Evolutionary conservation across 352 stramenopile species (phyloP).

Genomic region (Pythium phragmiticola): DNA sequence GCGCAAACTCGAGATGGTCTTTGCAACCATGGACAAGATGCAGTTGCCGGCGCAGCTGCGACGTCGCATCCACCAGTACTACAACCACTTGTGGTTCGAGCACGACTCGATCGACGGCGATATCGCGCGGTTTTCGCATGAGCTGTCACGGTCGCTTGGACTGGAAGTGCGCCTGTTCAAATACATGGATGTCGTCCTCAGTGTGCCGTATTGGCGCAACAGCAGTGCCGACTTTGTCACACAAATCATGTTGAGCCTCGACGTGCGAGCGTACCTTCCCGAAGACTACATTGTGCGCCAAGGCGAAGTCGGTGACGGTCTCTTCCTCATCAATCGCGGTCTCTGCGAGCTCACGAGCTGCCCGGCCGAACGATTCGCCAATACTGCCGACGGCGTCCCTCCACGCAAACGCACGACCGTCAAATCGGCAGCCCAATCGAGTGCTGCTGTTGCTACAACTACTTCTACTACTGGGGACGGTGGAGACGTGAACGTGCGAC

Average conservation of each 20-base stretch:
- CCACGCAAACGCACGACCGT: slow-evolving; percentile 18
- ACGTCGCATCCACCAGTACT: slow-evolving; percentile 40
- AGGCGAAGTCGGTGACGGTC: slow-evolving; percentile 34
- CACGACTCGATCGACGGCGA: slow-evolving; percentile 41
- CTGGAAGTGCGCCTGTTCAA: slow-evolving; percentile 42
- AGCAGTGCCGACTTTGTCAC: slow-evolving; percentile 38
- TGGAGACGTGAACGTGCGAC: slow-evolving; percentile 30
- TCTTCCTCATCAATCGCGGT: slow-evolving; percentile 42
- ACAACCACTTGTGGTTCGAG: slow-evolving; percentile 43
- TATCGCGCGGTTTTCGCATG: slow-evolving; percentile 32
- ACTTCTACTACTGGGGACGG: too few species aligned
- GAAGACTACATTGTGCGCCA: slow-evolving; percentile 44
- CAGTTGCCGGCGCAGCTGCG: slow-evolving; percentile 32
- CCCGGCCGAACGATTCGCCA: slow-evolving; percentile 3
- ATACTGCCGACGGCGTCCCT: neutral
- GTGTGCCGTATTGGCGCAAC: slow-evolving; percentile 33
- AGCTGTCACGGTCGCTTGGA: slow-evolving; percentile 33
- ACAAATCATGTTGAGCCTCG: slow-evolving; percentile 32
- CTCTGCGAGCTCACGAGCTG: slow-evolving; percentile 36
- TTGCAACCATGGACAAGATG: slow-evolving; percentile 39
- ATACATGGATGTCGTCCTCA: slow-evolving; percentile 34
- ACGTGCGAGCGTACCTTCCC: slow-evolving; percentile 36
- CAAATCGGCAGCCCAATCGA: slow-evolving; percentile 20
- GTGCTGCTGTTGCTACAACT: neutral
- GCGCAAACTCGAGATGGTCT: slow-evolving; percentile 37